phyloP scores from a whole-genome alignment of 805 yeast species.

The Wickerhamomyces sydowiorum region DNA sequence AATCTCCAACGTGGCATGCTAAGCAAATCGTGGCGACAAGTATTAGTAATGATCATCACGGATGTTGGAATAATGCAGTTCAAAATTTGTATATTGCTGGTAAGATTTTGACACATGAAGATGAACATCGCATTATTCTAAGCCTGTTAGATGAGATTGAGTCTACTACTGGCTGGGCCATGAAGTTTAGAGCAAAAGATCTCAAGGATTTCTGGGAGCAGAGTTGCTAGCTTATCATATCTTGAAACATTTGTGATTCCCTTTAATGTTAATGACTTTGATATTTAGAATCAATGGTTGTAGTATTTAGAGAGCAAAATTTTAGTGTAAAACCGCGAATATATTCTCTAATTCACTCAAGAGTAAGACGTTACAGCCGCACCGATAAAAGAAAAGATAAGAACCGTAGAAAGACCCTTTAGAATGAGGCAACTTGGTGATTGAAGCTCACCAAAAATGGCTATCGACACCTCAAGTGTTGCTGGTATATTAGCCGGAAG shows the following conservation, averaged over 20 bases:
- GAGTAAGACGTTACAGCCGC: too few species aligned
- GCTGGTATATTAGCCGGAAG: slow-evolving; percentile 71
- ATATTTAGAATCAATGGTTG: too few species aligned
- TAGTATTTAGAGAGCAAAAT: too few species aligned
- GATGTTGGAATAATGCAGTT: slow-evolving; percentile 19
- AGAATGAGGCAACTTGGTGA: too few species aligned
- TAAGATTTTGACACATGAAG: slow-evolving; percentile 16
- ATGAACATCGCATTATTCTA: slow-evolving; percentile 24
- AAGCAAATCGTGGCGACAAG: slow-evolving; percentile 18
- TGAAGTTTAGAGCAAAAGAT: slow-evolving; percentile 25
- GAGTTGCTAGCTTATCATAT: neutral
- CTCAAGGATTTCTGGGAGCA: slow-evolving; percentile 23
- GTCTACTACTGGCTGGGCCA: slow-evolving; percentile 27
- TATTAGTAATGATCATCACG: slow-evolving; percentile 17
- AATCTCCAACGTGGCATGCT: slow-evolving; percentile 21
- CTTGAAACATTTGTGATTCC: neutral
- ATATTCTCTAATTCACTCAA: too few species aligned
- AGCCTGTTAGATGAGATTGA: slow-evolving; percentile 24
- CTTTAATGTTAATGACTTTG: too few species aligned
- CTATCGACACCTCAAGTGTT: slow-evolving; percentile 32
- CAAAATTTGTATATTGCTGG: slow-evolving; percentile 21
- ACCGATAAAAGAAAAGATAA: too few species aligned
- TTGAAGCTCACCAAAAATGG: slow-evolving; percentile 23
- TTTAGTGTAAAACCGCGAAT: too few species aligned
- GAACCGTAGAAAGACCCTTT: too few species aligned